A percentile compares a stretch with the other conserved stretches of the same genome.
These are phyloP conservation scores for Farysia itapuensis DNA, from an alignment of 1,284 basidiomycete species.

Conservation along the genomic window DNA sequence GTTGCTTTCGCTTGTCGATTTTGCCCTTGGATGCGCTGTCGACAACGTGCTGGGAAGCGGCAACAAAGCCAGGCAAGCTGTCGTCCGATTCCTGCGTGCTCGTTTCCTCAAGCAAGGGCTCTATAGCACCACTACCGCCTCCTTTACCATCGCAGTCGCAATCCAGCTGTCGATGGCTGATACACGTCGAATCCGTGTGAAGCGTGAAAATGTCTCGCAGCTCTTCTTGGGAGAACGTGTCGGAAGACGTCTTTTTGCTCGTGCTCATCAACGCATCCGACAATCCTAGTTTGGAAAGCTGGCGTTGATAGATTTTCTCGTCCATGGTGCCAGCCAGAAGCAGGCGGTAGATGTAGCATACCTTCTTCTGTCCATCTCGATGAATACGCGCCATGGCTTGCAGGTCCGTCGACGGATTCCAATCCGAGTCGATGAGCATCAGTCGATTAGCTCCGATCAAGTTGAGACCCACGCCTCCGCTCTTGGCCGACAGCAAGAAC, in stretches of 20 bases:
- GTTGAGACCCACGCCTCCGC: slow-evolving; percentile 97
- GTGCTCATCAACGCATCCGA: slow-evolving; percentile 64
- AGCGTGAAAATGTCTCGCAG: slow-evolving; percentile 81
- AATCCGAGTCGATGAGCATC: slow-evolving; percentile 83
- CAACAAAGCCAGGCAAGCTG: slow-evolving; percentile 27
- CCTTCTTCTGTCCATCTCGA: slow-evolving; percentile 83
- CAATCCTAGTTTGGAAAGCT: slow-evolving; percentile 91
- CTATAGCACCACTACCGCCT: slow-evolving; percentile 1
- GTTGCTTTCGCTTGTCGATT: slow-evolving; percentile 71
- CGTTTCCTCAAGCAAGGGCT: background rate
- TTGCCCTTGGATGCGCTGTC: slow-evolving; percentile 8
- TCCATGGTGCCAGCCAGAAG: slow-evolving; percentile 63
- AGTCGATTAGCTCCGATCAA: slow-evolving; percentile 94
- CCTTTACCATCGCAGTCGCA: slow-evolving; percentile 55
- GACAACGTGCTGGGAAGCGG: slow-evolving; percentile 41
- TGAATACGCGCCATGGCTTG: slow-evolving; percentile 94
- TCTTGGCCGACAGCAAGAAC: slow-evolving; percentile 93
- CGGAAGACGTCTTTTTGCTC: slow-evolving; percentile 47
- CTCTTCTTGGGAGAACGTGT: slow-evolving; percentile 51
- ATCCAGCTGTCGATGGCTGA: slow-evolving; percentile 73
- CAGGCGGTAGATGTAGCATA: slow-evolving; percentile 85
- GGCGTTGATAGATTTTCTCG: slow-evolving; percentile 68
- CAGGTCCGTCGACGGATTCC: slow-evolving; percentile 83
- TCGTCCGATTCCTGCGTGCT: slow-evolving; percentile 7
- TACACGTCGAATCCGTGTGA: slow-evolving; percentile 76